A percentile compares a stretch with the other conserved stretches of the same genome.
phyloP scores from a whole-genome alignment of 1,284 basidiomycete species.

The Omphalotus olearius region DNA sequence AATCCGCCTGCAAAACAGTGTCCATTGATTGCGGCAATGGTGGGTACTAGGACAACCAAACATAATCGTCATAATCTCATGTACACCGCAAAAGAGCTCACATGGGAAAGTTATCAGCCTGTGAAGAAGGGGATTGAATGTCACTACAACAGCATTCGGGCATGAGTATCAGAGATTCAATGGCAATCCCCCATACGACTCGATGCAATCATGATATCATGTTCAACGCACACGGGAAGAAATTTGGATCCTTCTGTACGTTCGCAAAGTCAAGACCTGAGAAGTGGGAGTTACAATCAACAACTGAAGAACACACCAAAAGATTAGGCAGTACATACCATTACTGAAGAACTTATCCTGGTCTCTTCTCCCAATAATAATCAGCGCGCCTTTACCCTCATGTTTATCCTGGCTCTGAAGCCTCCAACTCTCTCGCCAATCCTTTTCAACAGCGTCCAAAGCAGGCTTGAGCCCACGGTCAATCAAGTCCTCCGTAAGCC shows the following conservation, averaged over 20 bases:
- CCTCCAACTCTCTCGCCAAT: conserved; percentile 66
- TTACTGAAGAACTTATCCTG: conserved; percentile 91
- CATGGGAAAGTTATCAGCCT: conserved; percentile 68
- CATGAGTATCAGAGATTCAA: background rate
- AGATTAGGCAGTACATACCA: conserved; percentile 39
- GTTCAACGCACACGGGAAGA: conserved; percentile 63
- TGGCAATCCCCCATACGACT: conserved; percentile 1
- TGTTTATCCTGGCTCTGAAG: conserved; percentile 37
- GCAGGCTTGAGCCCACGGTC: conserved; percentile 66
- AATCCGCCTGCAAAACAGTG: conserved; percentile 89
- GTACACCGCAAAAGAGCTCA: conserved; percentile 27
- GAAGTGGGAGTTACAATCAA: background rate
- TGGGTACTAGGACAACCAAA: conserved; percentile 52
- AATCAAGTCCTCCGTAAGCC: conserved; percentile 60
- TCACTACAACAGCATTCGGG: conserved; percentile 30
- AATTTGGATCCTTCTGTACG: conserved; percentile 59
- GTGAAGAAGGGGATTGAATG: conserved; percentile 49
- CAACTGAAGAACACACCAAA: background rate
- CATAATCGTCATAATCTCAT: background rate
- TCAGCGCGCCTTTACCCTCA: conserved; percentile 63
- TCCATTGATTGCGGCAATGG: conserved; percentile 87
- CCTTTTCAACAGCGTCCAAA: conserved; percentile 71
- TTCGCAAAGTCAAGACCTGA: conserved; percentile 71
- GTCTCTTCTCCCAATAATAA: conserved; percentile 69
- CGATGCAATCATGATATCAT: background rate